Conservation (phyloP, 1,284 basidiomycete genomes). For the Ceratobasidium theobromae region DNA sequence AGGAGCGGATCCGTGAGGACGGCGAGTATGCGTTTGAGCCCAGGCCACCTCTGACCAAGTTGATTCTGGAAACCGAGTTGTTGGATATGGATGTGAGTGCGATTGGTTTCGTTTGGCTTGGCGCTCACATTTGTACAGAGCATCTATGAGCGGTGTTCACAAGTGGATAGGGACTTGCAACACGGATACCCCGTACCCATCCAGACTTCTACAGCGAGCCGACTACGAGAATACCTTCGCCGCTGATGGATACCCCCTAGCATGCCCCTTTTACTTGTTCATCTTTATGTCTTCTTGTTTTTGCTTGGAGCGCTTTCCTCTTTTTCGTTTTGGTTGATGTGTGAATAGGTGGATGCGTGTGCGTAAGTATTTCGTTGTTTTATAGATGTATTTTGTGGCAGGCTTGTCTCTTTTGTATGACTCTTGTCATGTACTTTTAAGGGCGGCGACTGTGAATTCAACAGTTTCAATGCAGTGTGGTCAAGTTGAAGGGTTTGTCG, state of each 20-base stretch:
- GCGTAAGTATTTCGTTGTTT: too few species aligned
- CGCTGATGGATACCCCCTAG: not conserved
- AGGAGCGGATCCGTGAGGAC: conserved; percentile 50
- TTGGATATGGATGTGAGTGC: conserved; percentile 30
- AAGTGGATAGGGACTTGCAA: conserved; percentile 12
- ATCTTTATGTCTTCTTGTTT: not conserved
- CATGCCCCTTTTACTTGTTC: not conserved
- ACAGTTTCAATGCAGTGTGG: not conserved
- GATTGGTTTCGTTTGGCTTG: not conserved
- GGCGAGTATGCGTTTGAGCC: conserved; percentile 23
- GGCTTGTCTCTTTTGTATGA: not conserved
- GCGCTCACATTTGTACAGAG: not conserved
- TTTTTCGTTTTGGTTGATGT: not conserved
- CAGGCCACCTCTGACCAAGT: not conserved
- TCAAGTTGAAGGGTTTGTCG: not conserved
- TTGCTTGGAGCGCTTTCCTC: not conserved
- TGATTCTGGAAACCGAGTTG: conserved; percentile 18
- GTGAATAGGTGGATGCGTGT: not conserved
- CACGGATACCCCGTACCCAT: conserved; percentile 22
- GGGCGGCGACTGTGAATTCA: not conserved
- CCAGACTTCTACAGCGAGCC: conserved; percentile 3
- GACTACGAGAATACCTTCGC: conserved; percentile 6
- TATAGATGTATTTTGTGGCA: not conserved
- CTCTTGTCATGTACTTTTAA: not conserved
- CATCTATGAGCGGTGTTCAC: conserved; percentile 25